Base-by-base conservation (phyloP, 345 rosid genomes). In the Cochlearia excelsa region DNA sequence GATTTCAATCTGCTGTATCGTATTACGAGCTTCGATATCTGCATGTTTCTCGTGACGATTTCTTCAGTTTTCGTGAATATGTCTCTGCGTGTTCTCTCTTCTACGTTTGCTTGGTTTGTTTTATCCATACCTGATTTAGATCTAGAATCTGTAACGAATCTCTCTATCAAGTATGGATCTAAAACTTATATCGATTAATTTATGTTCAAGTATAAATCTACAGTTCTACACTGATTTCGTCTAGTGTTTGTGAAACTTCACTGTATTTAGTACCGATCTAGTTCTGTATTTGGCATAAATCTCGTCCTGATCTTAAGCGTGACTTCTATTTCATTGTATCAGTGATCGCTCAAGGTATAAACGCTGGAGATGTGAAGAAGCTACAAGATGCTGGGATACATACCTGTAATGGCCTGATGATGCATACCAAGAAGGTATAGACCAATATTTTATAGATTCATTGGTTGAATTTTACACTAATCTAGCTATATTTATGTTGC, bases 331-430 rank as follows among this genome's bases (percentile, higher is more conserved):
- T 38, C 23, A 45, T 30, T 67, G 43, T 56, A 26, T 54, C 59
- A 90, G 95, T 90, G 74, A 82, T 75, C 49, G 64, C 86, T 40
- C 91, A 82, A 69, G 98, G 96, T 59, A 84, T 91, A 71, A 91
- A 88, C 66, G 88, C 96, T 37, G 93, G 96, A 71, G 96, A 92
- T 61, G 84, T 88, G 61, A 88, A 88, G 49, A 92, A 86, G 53
- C 86, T 92, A 57, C 95, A 92, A 58, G 97, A 92, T 75, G 97
- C 95, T 40, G 95, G 97, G 71, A 92, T 92, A 57, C 82, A 83
- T 62, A 88, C 98, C 63, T 92, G 97, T 78, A 92, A 92, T 73
- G 95, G 97, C 51, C 83, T 88, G 75, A 86, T 88, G 97, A 92
- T 88, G 98, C 93, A 86, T 65, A 92, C 98, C 29, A 88, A 83